Base-by-base conservation (phyloP, 768 basidiomycete species). In the Scleroderma bovista region DNA sequence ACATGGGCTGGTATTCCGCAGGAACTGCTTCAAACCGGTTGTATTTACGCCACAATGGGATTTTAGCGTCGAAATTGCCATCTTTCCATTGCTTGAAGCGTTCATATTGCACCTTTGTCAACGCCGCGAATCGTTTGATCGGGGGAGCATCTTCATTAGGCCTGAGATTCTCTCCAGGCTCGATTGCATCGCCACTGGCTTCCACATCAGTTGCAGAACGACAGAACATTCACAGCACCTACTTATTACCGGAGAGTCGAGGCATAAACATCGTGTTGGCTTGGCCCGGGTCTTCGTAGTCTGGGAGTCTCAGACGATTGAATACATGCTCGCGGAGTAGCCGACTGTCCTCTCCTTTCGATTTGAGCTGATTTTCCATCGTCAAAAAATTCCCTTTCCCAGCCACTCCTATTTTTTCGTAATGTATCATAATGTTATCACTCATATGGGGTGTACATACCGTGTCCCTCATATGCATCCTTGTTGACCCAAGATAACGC, bases 401-500 rank as follows among this genome's bases (percentile, higher is more conserved):
- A n/a, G 36, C 34, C 43, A 51, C 51, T 37, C 46, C 52, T 38
- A 39, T 36, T 36, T 51, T 51, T 12, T 49, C 32, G 50, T 32
- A 22, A n/a, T 36, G 32, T 51, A 10, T 49, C 32, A 52, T 32
- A 22, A n/a, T 36, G 32, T 22, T 46, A 29, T 26, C 10, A 17
- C 20, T 37, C 17, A 42, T 24, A 31, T 37, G 36, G 6, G 37
- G 32, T 44, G 19, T 15, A 47, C 50, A 2, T 23, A 67, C 68
- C 64, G 43, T 69, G 68, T n/a, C 68, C 67, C n/a, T 60, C 52
- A 41, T 57, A 55, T 13, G 60, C 65, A 37, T 61, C 49, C 6
- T 51, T 46, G 40, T 69, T 68, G 31, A 59, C 55, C 69, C 69
- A 70, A 7, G 65, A 65, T 6, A 66, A 26, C n/a, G 33, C 46